A percentile compares a stretch with the other conserved stretches of the same genome.
Evolutionary conservation across 176 grass and related monocot genomes (phyloP).

Genomic region (Zoysia japonica): DNA sequence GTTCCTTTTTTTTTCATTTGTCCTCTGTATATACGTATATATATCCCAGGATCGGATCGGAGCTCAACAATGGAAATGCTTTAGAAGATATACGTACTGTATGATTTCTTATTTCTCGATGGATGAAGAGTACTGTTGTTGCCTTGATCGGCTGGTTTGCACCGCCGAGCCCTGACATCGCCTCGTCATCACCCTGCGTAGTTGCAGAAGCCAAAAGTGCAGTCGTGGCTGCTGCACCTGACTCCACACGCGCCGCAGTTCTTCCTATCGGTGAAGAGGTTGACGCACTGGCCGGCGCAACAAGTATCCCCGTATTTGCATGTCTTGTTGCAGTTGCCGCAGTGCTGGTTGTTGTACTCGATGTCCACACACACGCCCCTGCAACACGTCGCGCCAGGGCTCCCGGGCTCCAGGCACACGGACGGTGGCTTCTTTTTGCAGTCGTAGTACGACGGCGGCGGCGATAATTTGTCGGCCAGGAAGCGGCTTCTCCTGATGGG

Average conservation of each 20-base stretch:
- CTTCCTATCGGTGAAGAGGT: constrained; percentile 29
- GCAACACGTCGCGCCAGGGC: constrained; percentile 55
- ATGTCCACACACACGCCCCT: constrained; percentile 38
- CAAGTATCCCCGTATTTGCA: constrained; percentile 39
- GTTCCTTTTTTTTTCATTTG: background rate
- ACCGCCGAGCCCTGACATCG: background rate
- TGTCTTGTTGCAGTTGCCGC: constrained; percentile 38
- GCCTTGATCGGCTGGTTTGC: background rate
- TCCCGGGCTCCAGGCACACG: constrained; percentile 17
- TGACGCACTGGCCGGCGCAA: constrained; percentile 44
- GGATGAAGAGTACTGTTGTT: background rate
- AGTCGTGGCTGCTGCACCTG: constrained; percentile 31
- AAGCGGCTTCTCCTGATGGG: constrained; percentile 43
- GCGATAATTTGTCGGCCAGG: constrained; percentile 6
- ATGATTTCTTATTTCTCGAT: constrained; percentile 44
- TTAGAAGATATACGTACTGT: constrained; percentile 44
- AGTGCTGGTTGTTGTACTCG: constrained; percentile 10
- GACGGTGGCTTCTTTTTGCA: constrained; percentile 5
- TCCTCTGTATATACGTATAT: constrained; percentile 15
- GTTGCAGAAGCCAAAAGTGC: constrained; percentile 29
- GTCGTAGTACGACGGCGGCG: constrained; percentile 35
- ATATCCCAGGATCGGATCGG: background rate
- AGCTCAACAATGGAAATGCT: constrained; percentile 35
- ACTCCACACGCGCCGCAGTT: constrained; percentile 48
- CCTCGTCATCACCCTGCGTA: constrained; percentile 42